Conservation (phyloP, 805 yeast species). For the Wickerhamomyces mucosus region DNA sequence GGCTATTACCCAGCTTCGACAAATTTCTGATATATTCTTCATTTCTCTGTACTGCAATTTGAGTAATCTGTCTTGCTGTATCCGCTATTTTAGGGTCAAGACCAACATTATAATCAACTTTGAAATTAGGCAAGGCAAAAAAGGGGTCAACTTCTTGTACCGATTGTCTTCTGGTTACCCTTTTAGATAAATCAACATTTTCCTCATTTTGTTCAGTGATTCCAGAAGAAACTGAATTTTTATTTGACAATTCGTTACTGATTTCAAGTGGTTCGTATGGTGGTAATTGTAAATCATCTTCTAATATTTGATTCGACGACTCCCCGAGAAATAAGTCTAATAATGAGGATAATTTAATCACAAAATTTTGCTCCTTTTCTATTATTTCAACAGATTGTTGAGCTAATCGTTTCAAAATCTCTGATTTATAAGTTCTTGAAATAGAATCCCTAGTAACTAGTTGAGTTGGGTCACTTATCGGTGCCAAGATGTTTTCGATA, state of each 20-base stretch:
- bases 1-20: slow-evolving; percentile 60
- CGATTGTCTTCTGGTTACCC: slow-evolving; percentile 20
- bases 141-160: slow-evolving; percentile 45
- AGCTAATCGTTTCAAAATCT: slow-evolving; percentile 52
- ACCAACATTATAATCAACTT: slow-evolving; percentile 37
- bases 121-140: slow-evolving; percentile 48
- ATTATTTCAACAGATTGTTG: slow-evolving; percentile 67
- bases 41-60: slow-evolving; percentile 69
- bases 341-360: slow-evolving; percentile 60
- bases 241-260: slow-evolving; percentile 2
- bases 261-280: slow-evolving; percentile 37
- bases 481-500: slow-evolving; percentile 55
- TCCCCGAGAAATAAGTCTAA: slow-evolving; percentile 82
- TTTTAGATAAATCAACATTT: slow-evolving; percentile 18
- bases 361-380: slow-evolving; percentile 71
- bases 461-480: slow-evolving; percentile 76
- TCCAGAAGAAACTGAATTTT: slow-evolving; percentile 14
- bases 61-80: slow-evolving; percentile 64
- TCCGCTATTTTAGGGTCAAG: slow-evolving; percentile 49
- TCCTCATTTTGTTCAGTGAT: slow-evolving; percentile 8
- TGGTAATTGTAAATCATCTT: slow-evolving; percentile 56
- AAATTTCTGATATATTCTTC: slow-evolving; percentile 82
- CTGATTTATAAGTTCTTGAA: slow-evolving; percentile 51
- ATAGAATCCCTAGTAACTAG: slow-evolving; percentile 62
- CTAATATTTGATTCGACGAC: slow-evolving; percentile 59